A percentile compares a stretch with the other conserved stretches of the same genome.
phyloP scores from a whole-genome alignment of 2,329 filamentous ascomycete genomes.

The Fusarium piperis region DNA sequence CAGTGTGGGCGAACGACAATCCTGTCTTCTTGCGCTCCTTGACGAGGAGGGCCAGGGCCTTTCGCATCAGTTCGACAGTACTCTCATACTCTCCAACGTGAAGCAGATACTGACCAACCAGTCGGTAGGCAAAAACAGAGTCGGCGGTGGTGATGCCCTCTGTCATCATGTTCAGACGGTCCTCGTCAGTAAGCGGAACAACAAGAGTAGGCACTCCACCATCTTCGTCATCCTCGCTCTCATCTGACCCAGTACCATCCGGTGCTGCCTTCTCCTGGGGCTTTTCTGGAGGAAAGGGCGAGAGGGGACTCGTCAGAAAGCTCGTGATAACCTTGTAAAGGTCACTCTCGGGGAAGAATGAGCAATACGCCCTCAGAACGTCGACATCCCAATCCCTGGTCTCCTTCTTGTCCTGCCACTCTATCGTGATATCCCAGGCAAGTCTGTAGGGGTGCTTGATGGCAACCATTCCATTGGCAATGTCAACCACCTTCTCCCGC shows the following conservation, averaged over 20 bases:
- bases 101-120: constrained; percentile 86
- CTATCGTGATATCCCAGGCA: constrained; percentile 90
- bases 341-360: constrained; percentile 85
- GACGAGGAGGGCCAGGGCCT: constrained; percentile 70
- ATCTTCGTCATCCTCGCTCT: constrained; percentile 69
- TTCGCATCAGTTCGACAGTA: constrained; percentile 81
- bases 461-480: constrained; percentile 93
- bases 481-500: constrained; percentile 75
- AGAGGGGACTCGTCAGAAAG: constrained; percentile 84
- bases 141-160: constrained; percentile 73
- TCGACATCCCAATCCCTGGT: constrained; percentile 81
- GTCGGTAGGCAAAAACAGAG: constrained; percentile 83
- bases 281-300: constrained; percentile 72
- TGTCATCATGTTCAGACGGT: constrained; percentile 82
- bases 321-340: constrained; percentile 83
- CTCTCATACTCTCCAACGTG: constrained; percentile 86
- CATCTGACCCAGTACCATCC: constrained; percentile 55
- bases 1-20: constrained; percentile 72
- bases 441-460: constrained; percentile 90
- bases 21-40: constrained; percentile 74
- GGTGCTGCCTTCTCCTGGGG: constrained; percentile 35
- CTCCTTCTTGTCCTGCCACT: constrained; percentile 84
- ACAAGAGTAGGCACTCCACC: constrained; percentile 63
- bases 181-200: constrained; percentile 75
- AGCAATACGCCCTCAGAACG: constrained; percentile 82